phyloP scores from a whole-genome alignment of 768 basidiomycete genomes.

The Lentinula sp. region DNA sequence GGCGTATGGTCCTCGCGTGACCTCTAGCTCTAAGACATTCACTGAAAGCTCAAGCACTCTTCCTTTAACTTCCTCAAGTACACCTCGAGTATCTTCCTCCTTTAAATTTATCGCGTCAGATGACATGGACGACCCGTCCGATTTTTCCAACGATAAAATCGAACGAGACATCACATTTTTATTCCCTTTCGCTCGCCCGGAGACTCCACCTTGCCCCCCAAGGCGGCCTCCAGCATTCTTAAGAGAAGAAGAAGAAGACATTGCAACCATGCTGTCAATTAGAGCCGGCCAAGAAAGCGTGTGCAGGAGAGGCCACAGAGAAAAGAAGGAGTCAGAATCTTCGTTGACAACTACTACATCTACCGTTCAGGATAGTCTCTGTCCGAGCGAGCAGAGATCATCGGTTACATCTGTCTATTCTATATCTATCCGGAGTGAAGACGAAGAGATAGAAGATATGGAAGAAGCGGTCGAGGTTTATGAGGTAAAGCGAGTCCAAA shows the following conservation, averaged over 20 bases:
- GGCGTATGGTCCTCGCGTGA: background rate
- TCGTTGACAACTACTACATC: conserved; percentile 22
- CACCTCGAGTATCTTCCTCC: background rate
- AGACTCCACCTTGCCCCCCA: background rate
- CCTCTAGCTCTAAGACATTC: background rate
- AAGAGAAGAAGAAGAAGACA: conserved; percentile 10
- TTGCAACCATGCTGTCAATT: conserved; percentile 18
- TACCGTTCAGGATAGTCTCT: conserved; percentile 10
- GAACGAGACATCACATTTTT: conserved; percentile 1
- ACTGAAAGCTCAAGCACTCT: conserved; percentile 1
- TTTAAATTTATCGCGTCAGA: background rate
- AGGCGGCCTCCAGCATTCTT: background rate
- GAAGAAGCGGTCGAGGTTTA: conserved; percentile 26
- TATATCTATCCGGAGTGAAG: conserved; percentile 9
- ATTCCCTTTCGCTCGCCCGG: background rate
- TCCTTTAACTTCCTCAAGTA: background rate
- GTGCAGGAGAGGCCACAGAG: conserved; percentile 16
- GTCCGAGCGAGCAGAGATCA: conserved; percentile 8
- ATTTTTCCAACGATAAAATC: background rate
- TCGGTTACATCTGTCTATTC: conserved; percentile 16
- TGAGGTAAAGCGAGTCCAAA: conserved; percentile 41
- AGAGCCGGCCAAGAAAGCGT: conserved; percentile 18
- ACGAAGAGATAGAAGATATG: conserved; percentile 18
- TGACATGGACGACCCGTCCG: background rate
- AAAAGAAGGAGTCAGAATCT: conserved; percentile 25